A percentile compares a stretch with the other conserved stretches of the same genome.
These are phyloP conservation scores for Populus tremula DNA, from an alignment of 345 rosid genomes.

Conservation along the genomic window DNA sequence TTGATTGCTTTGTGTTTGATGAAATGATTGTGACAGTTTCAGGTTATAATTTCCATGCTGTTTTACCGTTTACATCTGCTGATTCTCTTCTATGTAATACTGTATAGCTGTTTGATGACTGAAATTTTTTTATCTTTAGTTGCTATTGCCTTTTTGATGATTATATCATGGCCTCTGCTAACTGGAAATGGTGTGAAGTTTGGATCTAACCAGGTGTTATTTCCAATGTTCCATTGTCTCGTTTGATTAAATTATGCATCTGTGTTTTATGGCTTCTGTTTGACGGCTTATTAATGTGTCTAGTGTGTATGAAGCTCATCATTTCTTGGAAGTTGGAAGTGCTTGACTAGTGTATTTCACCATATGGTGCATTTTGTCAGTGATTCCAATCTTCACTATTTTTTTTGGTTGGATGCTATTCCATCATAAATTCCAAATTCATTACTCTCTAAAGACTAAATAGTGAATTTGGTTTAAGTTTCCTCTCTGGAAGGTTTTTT, in stretches of 20 bases:
- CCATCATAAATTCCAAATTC: not conserved
- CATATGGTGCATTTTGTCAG: not conserved
- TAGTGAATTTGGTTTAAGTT: no score
- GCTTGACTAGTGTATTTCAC: not conserved
- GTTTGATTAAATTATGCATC: not conserved
- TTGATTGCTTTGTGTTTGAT: conserved; percentile 3
- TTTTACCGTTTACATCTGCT: not conserved
- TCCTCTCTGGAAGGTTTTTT: no score
- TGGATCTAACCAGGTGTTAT: conserved; percentile 10
- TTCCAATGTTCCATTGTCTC: not conserved
- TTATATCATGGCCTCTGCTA: not conserved
- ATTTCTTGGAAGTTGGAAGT: not conserved
- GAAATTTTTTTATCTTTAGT: not conserved
- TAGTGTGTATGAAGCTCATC: not conserved
- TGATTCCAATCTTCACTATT: not conserved
- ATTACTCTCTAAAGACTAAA: not conserved
- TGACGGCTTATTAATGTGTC: no score
- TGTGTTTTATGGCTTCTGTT: not conserved
- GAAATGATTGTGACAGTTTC: not conserved
- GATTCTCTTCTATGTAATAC: not conserved
- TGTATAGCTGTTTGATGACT: not conserved
- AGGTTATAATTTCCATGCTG: not conserved
- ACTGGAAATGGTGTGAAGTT: conserved; percentile 9
- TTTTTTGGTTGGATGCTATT: not conserved
- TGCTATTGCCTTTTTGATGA: not conserved